Evolutionary conservation across 2,329 filamentous ascomycete genomes (phyloP).

Genomic region (Colletotrichum cereale): DNA sequence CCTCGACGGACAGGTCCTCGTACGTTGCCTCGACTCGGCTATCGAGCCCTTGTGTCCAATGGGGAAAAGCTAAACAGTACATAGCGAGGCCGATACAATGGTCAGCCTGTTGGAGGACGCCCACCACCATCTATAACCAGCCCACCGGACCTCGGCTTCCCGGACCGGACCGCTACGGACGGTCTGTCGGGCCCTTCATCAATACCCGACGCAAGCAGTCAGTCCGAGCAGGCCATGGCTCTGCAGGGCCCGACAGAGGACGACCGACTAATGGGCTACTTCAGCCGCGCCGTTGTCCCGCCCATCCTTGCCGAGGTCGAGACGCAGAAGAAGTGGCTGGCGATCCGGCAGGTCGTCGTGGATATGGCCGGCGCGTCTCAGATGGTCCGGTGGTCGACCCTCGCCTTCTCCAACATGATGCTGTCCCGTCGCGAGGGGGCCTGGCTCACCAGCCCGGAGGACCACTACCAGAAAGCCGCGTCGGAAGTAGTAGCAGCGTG

Average conservation of each 20-base stretch:
- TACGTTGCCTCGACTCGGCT: background rate
- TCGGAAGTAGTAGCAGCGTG: conserved; percentile 50
- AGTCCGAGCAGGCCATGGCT: conserved; percentile 15
- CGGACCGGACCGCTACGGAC: conserved; percentile 16
- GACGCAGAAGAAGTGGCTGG: conserved; percentile 64
- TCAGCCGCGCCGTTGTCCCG: conserved; percentile 61
- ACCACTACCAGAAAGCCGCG: conserved; percentile 54
- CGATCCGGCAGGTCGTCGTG: conserved; percentile 60
- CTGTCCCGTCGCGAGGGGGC: conserved; percentile 52
- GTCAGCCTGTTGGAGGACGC: background rate
- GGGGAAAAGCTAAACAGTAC: background rate
- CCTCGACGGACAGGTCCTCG: conserved; percentile 19
- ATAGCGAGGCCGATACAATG: conserved; percentile 6
- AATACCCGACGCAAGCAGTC: conserved; percentile 19
- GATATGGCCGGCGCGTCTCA: conserved; percentile 60
- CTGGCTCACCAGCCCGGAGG: conserved; percentile 48
- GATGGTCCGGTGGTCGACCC: conserved; percentile 61
- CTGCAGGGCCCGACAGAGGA: conserved; percentile 23
- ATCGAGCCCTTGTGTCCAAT: background rate
- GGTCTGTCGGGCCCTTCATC: conserved; percentile 16
- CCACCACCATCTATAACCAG: conserved; percentile 18
- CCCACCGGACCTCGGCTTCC: conserved; percentile 20
- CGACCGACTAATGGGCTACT: conserved; percentile 58
- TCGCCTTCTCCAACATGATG: conserved; percentile 64
- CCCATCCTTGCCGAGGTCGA: conserved; percentile 67